Evolutionary conservation across 2,329 filamentous ascomycete species (phyloP).

Genomic region (Neofusicoccum umdonicola): DNA sequence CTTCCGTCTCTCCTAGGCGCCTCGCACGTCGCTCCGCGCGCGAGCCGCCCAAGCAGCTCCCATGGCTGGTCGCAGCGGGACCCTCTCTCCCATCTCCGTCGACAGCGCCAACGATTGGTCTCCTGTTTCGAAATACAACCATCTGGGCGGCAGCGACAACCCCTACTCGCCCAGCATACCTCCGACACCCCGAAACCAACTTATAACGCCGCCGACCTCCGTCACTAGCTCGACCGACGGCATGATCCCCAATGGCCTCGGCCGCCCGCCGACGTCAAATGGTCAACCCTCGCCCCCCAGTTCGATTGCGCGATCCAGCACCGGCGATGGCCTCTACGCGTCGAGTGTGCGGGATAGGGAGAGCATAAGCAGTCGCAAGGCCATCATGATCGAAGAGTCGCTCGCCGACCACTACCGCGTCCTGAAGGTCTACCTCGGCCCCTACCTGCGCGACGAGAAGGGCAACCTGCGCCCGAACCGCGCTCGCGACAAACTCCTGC

Average conservation of each 20-base stretch:
- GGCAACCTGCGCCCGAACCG: conserved; percentile 75
- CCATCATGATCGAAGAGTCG: conserved; percentile 62
- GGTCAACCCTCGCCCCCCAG: conserved; percentile 77
- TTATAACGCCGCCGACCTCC: conserved; percentile 35
- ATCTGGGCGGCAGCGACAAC: conserved; percentile 34
- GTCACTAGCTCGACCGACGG: conserved; percentile 40
- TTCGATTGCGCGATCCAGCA: conserved; percentile 82
- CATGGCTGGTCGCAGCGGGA: conserved; percentile 40
- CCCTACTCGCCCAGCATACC: conserved; percentile 38
- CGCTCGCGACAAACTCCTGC: conserved; percentile 89
- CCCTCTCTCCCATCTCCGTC: conserved; percentile 40
- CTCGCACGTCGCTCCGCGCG: conserved; percentile 1
- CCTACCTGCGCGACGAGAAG: conserved; percentile 70
- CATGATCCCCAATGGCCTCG: conserved; percentile 54
- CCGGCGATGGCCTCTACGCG: conserved; percentile 67
- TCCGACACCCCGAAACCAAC: conserved; percentile 28
- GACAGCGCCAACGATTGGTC: conserved; percentile 41
- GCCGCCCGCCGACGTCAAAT: conserved; percentile 30
- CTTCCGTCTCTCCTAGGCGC: neutral
- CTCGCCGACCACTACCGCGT: conserved; percentile 79
- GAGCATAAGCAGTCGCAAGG: conserved; percentile 57
- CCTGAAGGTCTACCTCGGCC: conserved; percentile 71
- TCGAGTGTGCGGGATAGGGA: conserved; percentile 52
- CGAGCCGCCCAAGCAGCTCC: neutral
- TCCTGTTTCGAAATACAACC: conserved; percentile 39